phyloP scores from a whole-genome alignment of 495 filamentous ascomycete species.

The Amorphotheca resinae region DNA sequence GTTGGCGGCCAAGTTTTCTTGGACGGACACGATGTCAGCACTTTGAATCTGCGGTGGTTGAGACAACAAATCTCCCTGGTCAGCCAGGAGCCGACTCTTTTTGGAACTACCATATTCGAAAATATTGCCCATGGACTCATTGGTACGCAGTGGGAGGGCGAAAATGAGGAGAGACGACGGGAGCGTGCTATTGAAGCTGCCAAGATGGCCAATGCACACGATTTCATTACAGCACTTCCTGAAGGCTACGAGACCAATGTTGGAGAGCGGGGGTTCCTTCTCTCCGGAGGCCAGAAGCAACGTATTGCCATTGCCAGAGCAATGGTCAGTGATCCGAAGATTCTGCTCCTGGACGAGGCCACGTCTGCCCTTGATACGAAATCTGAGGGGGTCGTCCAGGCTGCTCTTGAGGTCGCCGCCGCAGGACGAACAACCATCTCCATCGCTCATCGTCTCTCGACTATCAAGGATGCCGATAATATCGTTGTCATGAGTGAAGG shows the following conservation, averaged over 20 bases:
- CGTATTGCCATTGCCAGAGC: conserved; percentile 79
- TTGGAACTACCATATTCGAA: conserved; percentile 72
- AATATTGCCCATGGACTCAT: conserved; percentile 85
- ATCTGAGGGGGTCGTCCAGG: conserved; percentile 89
- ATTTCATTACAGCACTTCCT: conserved; percentile 73
- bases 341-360: conserved; percentile 88
- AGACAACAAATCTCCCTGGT: conserved; percentile 86
- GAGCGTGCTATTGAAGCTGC: conserved; percentile 70
- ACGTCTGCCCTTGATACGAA: conserved; percentile 93
- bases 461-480: conserved; percentile 87
- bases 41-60: conserved; percentile 80
- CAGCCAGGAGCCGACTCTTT: conserved; percentile 69
- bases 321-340: conserved; percentile 88
- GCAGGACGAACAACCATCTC: conserved; percentile 91
- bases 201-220: conserved; percentile 85
- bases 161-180: conserved; percentile 47
- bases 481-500: conserved; percentile 88
- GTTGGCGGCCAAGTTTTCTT: conserved; percentile 66
- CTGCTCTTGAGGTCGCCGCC: conserved; percentile 75
- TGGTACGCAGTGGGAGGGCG: conserved; percentile 63
- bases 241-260: conserved; percentile 91
- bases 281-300: conserved; percentile 94
- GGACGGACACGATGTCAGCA: conserved; percentile 72
- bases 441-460: conserved; percentile 89
- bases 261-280: conserved; percentile 82